phyloP scores from a whole-genome alignment of 352 stramenopile species.

The Blastocystis sp. region DNA sequence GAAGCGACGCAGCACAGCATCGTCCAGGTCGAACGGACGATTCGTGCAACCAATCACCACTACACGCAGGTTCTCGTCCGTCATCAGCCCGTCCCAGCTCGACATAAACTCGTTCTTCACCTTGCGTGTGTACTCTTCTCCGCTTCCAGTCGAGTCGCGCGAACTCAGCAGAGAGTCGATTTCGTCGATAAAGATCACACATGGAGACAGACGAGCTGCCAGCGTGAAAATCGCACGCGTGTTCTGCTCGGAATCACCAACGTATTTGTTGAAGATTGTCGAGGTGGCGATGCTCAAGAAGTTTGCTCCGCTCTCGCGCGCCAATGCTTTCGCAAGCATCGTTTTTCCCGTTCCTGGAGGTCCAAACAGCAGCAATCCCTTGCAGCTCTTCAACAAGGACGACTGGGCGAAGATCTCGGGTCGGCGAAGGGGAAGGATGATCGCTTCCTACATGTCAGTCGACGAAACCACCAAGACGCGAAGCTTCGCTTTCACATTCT shows the following conservation, averaged over 20 bases:
- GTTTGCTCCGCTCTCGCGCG: conserved; percentile 76
- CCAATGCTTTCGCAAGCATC: conserved; percentile 81
- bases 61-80: conserved; percentile 69
- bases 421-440: conserved; percentile 50
- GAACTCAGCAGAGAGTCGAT: conserved; percentile 92
- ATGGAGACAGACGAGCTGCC: conserved; percentile 76
- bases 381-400: conserved; percentile 76
- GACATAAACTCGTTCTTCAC: conserved; percentile 77
- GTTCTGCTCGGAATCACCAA: conserved; percentile 80
- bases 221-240: conserved; percentile 81
- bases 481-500: conserved; percentile 77
- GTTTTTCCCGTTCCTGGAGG: conserved; percentile 73
- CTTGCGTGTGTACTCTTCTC: conserved; percentile 76
- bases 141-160: conserved; percentile 72
- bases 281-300: conserved; percentile 79
- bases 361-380: conserved; percentile 79
- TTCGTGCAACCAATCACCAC: conserved; percentile 82
- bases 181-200: conserved; percentile 98
- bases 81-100: conserved; percentile 73
- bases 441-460: conserved; percentile 1
- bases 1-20: conserved; percentile 78
- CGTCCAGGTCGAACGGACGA: conserved; percentile 79
- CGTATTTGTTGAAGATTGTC: conserved; percentile 79
- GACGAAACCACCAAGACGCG: neutral
- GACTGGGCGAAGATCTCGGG: conserved; percentile 68